These are phyloP conservation scores for Taphrina pruni DNA, from an alignment of 1,139 yeast species.

Conservation along the genomic window DNA sequence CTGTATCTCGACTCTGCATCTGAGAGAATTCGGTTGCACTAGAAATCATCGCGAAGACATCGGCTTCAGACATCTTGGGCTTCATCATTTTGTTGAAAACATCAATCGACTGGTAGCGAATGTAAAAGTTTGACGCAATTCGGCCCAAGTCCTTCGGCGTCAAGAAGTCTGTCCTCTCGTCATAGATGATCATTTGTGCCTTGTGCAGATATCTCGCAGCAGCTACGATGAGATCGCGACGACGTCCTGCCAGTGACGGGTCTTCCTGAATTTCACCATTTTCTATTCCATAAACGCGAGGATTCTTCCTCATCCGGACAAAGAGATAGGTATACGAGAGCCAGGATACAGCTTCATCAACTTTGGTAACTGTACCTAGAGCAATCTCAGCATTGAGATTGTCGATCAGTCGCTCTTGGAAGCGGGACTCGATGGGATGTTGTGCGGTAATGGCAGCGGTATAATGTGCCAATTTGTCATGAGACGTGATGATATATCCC, in stretches of 20 bases:
- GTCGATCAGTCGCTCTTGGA: constrained; percentile 80
- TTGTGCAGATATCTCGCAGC: constrained; percentile 84
- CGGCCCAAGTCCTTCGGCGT: constrained; percentile 89
- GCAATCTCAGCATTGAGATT: constrained; percentile 95
- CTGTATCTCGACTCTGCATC: constrained; percentile 84
- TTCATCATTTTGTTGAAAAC: constrained; percentile 83
- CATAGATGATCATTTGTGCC: constrained; percentile 91
- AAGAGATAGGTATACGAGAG: constrained; percentile 92
- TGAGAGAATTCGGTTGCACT: constrained; percentile 95
- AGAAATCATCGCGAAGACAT: constrained; percentile 83
- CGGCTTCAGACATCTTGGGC: constrained; percentile 90
- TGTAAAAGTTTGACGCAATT: constrained; percentile 90
- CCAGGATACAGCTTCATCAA: constrained; percentile 96
- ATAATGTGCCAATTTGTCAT: constrained; percentile 83
- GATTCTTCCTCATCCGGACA: constrained; percentile 93
- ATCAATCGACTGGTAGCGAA: constrained; percentile 83
- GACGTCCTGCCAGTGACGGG: constrained; percentile 73
- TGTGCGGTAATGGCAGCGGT: constrained; percentile 87
- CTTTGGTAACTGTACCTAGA: constrained; percentile 89
- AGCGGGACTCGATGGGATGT: constrained; percentile 90
- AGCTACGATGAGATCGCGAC: constrained; percentile 73
- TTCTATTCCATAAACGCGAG: constrained; percentile 89
- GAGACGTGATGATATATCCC: constrained; percentile 84
- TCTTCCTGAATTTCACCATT: constrained; percentile 86
- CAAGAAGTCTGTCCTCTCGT: constrained; percentile 80